Evolutionary conservation across 78 protist species (phyloP).

Genomic region (Chrysochromulina tobinii): DNA sequence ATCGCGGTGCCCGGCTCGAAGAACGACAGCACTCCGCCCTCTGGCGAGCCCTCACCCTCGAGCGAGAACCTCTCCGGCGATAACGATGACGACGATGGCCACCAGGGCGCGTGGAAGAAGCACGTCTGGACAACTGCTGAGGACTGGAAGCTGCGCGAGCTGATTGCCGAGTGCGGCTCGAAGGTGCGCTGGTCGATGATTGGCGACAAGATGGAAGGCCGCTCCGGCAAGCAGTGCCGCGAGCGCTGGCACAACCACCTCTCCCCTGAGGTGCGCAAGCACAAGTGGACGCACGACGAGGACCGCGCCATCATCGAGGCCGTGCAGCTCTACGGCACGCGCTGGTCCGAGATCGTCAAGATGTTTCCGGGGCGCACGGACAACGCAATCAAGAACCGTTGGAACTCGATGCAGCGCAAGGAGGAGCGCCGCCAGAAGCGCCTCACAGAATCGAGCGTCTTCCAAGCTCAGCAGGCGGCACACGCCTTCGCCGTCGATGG

Average conservation of each 20-base stretch:
- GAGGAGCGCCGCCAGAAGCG: constrained; percentile 9
- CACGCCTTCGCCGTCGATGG: too few species aligned
- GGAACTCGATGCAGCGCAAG: constrained; percentile 44
- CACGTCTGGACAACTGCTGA: neutral
- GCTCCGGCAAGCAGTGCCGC: constrained; percentile 87
- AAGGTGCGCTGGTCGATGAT: constrained; percentile 74
- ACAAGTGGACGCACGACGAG: constrained; percentile 52
- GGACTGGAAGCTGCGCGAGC: neutral
- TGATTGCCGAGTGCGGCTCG: neutral
- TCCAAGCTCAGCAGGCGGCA: too few species aligned
- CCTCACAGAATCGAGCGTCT: neutral
- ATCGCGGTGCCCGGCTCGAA: too few species aligned
- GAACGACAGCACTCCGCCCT: too few species aligned
- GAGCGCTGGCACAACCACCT: constrained; percentile 75
- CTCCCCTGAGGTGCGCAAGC: constrained; percentile 28
- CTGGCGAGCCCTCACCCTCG: too few species aligned
- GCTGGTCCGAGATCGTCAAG: constrained; percentile 56
- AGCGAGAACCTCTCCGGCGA: too few species aligned
- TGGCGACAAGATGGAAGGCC: constrained; percentile 69
- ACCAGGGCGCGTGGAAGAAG: neutral
- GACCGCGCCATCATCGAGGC: constrained; percentile 13
- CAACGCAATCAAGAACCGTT: constrained; percentile 56
- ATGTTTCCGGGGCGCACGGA: constrained; percentile 58
- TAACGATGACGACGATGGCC: neutral
- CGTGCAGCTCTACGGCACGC: constrained; percentile 32